phyloP scores from a whole-genome alignment of 768 basidiomycete genomes.

The Naganishia vishniacii region DNA sequence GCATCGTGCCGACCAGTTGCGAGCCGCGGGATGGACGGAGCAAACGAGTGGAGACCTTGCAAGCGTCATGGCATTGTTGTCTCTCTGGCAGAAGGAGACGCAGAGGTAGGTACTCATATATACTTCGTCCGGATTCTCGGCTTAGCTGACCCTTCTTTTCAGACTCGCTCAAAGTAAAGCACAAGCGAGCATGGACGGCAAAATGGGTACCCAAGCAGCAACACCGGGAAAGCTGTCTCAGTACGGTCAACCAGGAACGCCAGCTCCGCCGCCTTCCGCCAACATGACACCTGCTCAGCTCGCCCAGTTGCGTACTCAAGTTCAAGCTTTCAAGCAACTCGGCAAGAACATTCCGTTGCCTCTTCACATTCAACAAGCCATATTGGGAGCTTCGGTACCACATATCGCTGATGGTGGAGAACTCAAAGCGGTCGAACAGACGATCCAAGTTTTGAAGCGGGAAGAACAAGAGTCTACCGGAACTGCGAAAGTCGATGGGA shows the following conservation, averaged over 20 bases:
- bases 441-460: conserved; percentile 39
- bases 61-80: conserved; percentile 23
- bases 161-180: neutral
- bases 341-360: conserved; percentile 45
- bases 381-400: conserved; percentile 37
- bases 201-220: neutral
- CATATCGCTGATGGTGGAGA: conserved; percentile 26
- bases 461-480: conserved; percentile 19
- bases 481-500: conserved; percentile 4
- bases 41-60: conserved; percentile 23
- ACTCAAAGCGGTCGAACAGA: conserved; percentile 41
- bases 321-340: conserved; percentile 44
- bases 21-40: conserved; percentile 25
- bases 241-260: neutral
- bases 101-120: neutral
- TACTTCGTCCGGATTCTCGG: neutral
- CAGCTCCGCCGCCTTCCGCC: conserved; percentile 19
- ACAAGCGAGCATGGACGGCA: neutral
- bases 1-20: conserved; percentile 13
- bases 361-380: conserved; percentile 41
- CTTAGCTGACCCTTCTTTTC: neutral
- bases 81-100: conserved; percentile 10
- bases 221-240: neutral
- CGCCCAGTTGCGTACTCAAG: conserved; percentile 46
- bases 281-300: conserved; percentile 48